Conservation (phyloP, 2,329 filamentous ascomycete species). For the Monosporascus sp. region DNA sequence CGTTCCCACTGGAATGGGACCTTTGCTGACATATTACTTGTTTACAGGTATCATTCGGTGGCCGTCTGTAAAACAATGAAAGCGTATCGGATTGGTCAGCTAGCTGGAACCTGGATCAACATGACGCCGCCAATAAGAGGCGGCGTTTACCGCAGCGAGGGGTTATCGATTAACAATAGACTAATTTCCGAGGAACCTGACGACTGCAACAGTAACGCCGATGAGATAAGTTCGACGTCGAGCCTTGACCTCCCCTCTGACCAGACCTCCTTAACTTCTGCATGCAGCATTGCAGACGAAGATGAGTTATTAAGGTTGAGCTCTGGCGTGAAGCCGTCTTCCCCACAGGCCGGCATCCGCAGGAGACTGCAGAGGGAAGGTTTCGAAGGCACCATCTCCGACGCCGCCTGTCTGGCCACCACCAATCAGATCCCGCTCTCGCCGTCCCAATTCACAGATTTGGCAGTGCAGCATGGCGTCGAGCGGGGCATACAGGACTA, state of each 20-base stretch:
- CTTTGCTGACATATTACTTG: conserved; percentile 21
- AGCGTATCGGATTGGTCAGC: conserved; percentile 53
- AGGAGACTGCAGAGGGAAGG: neutral
- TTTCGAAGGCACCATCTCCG: conserved; percentile 1
- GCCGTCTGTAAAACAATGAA: conserved; percentile 51
- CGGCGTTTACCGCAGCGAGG: conserved; percentile 30
- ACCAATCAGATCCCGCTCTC: conserved; percentile 1
- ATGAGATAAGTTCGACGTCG: neutral
- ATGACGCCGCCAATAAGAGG: conserved; percentile 54
- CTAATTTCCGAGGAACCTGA: neutral
- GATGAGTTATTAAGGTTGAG: neutral
- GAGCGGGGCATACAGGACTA: conserved; percentile 33
- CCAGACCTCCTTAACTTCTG: conserved; percentile 8
- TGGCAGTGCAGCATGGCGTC: conserved; percentile 30
- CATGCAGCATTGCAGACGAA: conserved; percentile 5
- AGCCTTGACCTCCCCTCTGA: conserved; percentile 5
- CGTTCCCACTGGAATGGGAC: neutral
- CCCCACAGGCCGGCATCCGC: neutral
- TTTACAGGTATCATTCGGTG: conserved; percentile 52
- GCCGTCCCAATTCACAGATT: conserved; percentile 28
- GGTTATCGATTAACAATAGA: neutral
- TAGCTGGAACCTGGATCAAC: conserved; percentile 50
- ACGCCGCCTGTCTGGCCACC: neutral
- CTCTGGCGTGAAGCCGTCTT: neutral
- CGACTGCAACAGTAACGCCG: neutral